Conservation (phyloP, 805 yeast genomes). For the Myxozyma melibiosi region DNA sequence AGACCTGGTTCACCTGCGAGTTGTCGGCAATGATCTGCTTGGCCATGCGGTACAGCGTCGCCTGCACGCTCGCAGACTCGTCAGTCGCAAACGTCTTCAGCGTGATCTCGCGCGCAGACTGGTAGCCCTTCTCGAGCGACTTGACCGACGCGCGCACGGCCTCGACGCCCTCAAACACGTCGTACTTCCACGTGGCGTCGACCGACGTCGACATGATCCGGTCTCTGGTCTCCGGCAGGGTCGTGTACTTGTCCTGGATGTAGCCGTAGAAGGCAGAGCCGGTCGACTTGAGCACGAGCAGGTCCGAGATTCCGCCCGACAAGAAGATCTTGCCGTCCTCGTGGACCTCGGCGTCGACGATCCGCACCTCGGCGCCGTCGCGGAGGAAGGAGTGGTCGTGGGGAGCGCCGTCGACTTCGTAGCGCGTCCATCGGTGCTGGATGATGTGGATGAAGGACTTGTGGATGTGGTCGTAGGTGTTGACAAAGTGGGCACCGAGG, state of each 20-base stretch:
- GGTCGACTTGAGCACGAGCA: slow-evolving; percentile 77
- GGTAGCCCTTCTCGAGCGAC: slow-evolving; percentile 64
- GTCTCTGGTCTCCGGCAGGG: slow-evolving; percentile 78
- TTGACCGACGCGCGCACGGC: slow-evolving; percentile 59
- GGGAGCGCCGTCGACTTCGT: slow-evolving; percentile 67
- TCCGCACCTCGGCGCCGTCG: slow-evolving; percentile 80
- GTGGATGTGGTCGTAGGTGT: slow-evolving; percentile 74
- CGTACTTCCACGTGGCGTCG: slow-evolving; percentile 47
- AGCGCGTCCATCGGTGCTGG: slow-evolving; percentile 81
- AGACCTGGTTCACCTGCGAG: slow-evolving; percentile 61
- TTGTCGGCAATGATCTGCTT: slow-evolving; percentile 64
- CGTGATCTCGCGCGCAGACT: slow-evolving; percentile 66
- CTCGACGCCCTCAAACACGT: slow-evolving; percentile 41
- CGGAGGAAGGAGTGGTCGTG: slow-evolving; percentile 85
- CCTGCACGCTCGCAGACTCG: slow-evolving; percentile 92
- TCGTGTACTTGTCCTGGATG: slow-evolving; percentile 85
- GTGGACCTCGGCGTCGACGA: slow-evolving; percentile 45
- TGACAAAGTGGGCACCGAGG: slow-evolving; percentile 76
- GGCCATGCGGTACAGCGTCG: slow-evolving; percentile 94
- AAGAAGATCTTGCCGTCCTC: slow-evolving; percentile 45
- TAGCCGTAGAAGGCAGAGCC: slow-evolving; percentile 91
- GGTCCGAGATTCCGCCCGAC: slow-evolving; percentile 48
- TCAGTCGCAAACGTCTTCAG: slow-evolving; percentile 79
- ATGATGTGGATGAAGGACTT: slow-evolving; percentile 67
- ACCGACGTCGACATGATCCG: slow-evolving; percentile 83